Evolutionary conservation across 2,329 filamentous ascomycete genomes (phyloP).

Genomic region (Aotearoamyces nothofagi): DNA sequence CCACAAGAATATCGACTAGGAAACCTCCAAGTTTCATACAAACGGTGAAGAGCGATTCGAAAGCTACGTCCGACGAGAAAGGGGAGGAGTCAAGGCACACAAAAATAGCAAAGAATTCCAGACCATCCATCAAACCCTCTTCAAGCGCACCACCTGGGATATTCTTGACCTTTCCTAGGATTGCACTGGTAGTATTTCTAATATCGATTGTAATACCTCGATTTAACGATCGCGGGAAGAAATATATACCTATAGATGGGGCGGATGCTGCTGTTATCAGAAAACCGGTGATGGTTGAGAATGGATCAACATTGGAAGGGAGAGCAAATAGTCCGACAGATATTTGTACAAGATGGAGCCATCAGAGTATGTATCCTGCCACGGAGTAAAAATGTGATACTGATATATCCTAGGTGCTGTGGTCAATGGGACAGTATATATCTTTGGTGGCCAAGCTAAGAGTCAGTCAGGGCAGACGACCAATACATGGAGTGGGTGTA

Average conservation of each 20-base stretch:
- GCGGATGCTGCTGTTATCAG: slow-evolving; percentile 32
- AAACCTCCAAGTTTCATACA: no score
- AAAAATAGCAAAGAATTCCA: slow-evolving; percentile 5
- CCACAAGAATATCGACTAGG: no score
- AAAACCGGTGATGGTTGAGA: slow-evolving; percentile 17
- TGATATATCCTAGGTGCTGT: slow-evolving; percentile 32
- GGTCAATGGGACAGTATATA: slow-evolving; percentile 61
- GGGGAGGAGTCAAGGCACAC: neutral
- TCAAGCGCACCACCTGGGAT: slow-evolving; percentile 27
- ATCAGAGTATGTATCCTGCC: slow-evolving; percentile 32
- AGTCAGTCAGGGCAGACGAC: slow-evolving; percentile 37
- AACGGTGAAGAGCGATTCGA: slow-evolving; percentile 1
- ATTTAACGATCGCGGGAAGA: slow-evolving; percentile 28
- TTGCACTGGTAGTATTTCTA: slow-evolving; percentile 32
- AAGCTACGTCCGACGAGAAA: neutral
- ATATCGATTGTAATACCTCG: slow-evolving; percentile 34
- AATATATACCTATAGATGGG: slow-evolving; percentile 25
- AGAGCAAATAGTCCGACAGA: slow-evolving; percentile 34
- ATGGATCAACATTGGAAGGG: slow-evolving; percentile 18
- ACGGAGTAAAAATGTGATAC: slow-evolving; percentile 3
- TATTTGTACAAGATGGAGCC: slow-evolving; percentile 50
- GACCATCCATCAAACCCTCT: slow-evolving; percentile 26
- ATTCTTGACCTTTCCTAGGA: slow-evolving; percentile 25
- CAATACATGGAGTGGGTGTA: slow-evolving; percentile 54
- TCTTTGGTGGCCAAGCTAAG: slow-evolving; percentile 58